Evolutionary conservation across 495 filamentous ascomycete species (phyloP), one percentile per base, ranked within the genome.

Genomic region (Paragyromitra xinjiangensis): DNA sequence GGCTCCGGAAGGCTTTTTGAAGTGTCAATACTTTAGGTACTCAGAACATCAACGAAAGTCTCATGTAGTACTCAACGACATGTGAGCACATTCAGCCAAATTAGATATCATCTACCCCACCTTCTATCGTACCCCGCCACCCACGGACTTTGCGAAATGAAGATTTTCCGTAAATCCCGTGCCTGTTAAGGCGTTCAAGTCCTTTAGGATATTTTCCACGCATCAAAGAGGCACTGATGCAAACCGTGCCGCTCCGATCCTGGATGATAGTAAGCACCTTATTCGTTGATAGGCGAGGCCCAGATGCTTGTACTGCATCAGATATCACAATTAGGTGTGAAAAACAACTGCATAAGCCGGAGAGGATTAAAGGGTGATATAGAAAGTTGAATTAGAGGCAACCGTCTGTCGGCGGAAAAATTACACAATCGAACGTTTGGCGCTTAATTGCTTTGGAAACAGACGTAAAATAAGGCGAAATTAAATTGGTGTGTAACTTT

Each of bases 401-500:
- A 37, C 12, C 12, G 9, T 59, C 55, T 59, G 55, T 40, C 34
- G 14, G 58, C 0, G 16, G 19, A 40, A 34, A 11, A 40, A 39
- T 40, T 19, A n/a, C 34, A 40, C 14, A 58, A 34, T 62, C 24
- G n/a, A 22, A 62, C 14, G 14, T 62, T 22, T 14, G 6, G 34
- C 58, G 34, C 34, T 40, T 40, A 62, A 39, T n/a, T 62, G 1
- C 14, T 19, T 11, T 8, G 3, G 61, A 45, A 7, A 29, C 58
- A 40, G 16, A n/a, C 58, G 34, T 5, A 40, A 39, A 34, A 14
- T 2, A 29, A 53, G 22, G 16, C n/a, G 6, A 14, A 22, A 24
- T 26, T 45, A 19, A 19, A 64, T 64, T 42, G 39, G 37, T 9
- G 61, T 64, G 61, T 64, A 45, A 45, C 61, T 45, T n/a, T 26